Base-by-base conservation (phyloP, 208 protist genomes). In the Borovskyia barvae region DNA sequence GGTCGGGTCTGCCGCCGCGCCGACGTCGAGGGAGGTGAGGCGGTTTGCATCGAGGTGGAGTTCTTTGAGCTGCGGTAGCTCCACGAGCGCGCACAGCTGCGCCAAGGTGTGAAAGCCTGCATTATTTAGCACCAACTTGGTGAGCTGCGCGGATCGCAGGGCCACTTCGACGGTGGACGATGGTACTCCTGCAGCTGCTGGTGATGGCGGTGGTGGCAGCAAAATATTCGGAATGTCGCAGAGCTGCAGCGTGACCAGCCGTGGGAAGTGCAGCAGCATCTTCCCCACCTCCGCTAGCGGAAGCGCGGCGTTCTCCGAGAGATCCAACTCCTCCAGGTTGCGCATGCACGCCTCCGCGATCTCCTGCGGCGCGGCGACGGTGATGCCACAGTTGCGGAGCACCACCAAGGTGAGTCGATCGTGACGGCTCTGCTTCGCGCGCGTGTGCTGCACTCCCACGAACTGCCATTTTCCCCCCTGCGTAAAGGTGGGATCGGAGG, bases 41-140 rank as follows among this genome's bases (percentile, higher is more conserved):
- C 66, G 41, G 58, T 95, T 95, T 9, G 57, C 52, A 42, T 95
- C 89, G 19, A 95, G 63, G 63, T 95, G 89, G 8, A 95, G 70
- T 71, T 93, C 83, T n/a, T 47, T 53, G 39, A 95, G 55, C 15
- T 46, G 37, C 6, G 78, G 81, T 36, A 79, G 29, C 24, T 83
- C 73, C 0, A 92, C 64, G 24, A 92, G 54, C 14, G 58, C 41
- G 0, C 77, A 60, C 11, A 93, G 67, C 57, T 88, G 75, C 30
- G 62, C 66, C 14, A 92, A 54, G 12, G 75, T 76, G 19, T 51
- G 66, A 37, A 95, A 82, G 3, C 82, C 80, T 1, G 79, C 73
- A 58, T 86, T 77, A 69, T 95, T 87, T 4, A 95, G 56, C 25
- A 93, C 84, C 3, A 95, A 66, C 64, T 92, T 93, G 0, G 72